Percentiles rank a stretch among this genome's conserved stretches.
phyloP scores from a whole-genome alignment of 1,139 yeast species.

The Casaregolazyma suthepensis region DNA sequence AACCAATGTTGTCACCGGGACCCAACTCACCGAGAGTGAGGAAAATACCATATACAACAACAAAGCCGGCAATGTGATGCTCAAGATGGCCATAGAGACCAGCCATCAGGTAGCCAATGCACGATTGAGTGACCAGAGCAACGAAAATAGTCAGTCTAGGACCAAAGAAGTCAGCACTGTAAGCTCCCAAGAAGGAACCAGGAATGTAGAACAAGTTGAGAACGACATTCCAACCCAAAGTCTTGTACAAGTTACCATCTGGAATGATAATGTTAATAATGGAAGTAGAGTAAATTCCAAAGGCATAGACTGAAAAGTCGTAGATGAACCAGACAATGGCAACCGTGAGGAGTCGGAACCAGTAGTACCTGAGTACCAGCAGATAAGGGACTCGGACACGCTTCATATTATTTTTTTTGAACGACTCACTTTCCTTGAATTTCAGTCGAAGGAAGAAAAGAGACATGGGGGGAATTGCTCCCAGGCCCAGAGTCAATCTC shows the following conservation, averaged over 20 bases:
- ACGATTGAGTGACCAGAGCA: slow-evolving; percentile 67
- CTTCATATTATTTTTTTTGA: slow-evolving; percentile 63
- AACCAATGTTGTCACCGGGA: slow-evolving; percentile 86
- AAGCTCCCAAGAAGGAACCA: slow-evolving; percentile 80
- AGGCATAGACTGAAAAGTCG: slow-evolving; percentile 80
- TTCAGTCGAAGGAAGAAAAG: slow-evolving; percentile 69
- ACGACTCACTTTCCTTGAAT: slow-evolving; percentile 65
- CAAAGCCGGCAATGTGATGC: slow-evolving; percentile 64
- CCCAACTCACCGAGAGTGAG: slow-evolving; percentile 85
- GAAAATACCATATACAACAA: slow-evolving; percentile 80
- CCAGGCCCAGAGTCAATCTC: slow-evolving; percentile 83
- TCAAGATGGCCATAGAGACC: slow-evolving; percentile 54
- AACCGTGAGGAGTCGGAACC: slow-evolving; percentile 68
- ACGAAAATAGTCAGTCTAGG: slow-evolving; percentile 68
- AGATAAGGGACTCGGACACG: slow-evolving; percentile 58
- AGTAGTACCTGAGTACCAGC: slow-evolving; percentile 67
- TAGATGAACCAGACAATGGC: slow-evolving; percentile 82
- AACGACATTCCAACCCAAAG: slow-evolving; percentile 90
- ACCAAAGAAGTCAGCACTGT: slow-evolving; percentile 71
- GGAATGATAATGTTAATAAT: slow-evolving; percentile 52
- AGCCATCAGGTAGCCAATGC: slow-evolving; percentile 78
- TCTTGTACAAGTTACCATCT: slow-evolving; percentile 55
- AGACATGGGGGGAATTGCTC: slow-evolving; percentile 80
- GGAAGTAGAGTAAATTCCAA: slow-evolving; percentile 73
- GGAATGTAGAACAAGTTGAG: slow-evolving; percentile 82